Evolutionary conservation across 2,329 filamentous ascomycete species (phyloP), one percentile per base, ranked within the genome.

Genomic region (Falciphora oryzae): DNA sequence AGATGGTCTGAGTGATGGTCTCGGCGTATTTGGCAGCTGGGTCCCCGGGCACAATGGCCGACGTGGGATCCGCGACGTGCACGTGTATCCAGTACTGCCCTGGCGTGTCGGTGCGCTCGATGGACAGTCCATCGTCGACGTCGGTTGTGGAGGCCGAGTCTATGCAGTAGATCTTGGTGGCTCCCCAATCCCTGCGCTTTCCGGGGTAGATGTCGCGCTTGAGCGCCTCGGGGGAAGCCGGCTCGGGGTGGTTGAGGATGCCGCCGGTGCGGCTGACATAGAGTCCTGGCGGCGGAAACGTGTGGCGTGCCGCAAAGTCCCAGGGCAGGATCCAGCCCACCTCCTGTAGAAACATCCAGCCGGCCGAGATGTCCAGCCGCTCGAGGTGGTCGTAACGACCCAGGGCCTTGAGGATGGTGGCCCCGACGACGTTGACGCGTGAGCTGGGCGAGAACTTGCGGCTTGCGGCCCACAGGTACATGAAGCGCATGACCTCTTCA

Each of bases 1-100:
- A 89, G 59, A 83, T 78, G n/a, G 83, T 86, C 69, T 85, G 78
- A 1, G 83, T 80, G 38, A 87, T 79, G 66, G 86, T 79, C 65
- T 87, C 82, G 59, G 91, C 86, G 70, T 85, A 85, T 66, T 83
- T 79, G 44, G 84, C 83, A 10, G 91, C 74, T 11, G 80, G 76
- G 53, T 86, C 85, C 28, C 85, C 78, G 25, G 85, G 84, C 27
- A 77, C 70, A 67, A 95, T 85, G 65, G 85, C 84, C 6, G 91
- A 90, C 2, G 89, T 89, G 11, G 91, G 91, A 71, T 95, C 92
- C 18, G 92, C 91, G 57, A 90, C 83, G 73, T 95, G 91, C 38
- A 92, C 76, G 71, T 93, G 90, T 35, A 94, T 79, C 91, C 91
- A 95, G 70, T 85, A 86, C 68, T 89, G 81, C 62, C 80, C 73